Evolutionary conservation across 2,329 filamentous ascomycete species (phyloP).

Genomic region (Fusarium torreyae): DNA sequence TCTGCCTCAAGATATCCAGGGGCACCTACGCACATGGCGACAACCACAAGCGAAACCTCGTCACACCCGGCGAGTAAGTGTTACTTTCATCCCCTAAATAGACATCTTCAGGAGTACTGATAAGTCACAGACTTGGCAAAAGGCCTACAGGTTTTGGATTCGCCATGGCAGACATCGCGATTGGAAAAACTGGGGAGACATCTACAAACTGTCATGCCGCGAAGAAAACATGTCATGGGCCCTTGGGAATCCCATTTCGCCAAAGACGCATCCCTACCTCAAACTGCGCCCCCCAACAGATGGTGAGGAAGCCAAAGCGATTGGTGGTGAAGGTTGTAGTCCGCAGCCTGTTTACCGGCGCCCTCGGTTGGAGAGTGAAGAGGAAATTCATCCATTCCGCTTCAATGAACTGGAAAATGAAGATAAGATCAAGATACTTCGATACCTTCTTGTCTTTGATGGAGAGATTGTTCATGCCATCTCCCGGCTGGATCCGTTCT

Average conservation of each 20-base stretch:
- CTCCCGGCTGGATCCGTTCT: constrained; percentile 60
- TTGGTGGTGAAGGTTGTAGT: background rate
- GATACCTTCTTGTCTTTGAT: constrained; percentile 54
- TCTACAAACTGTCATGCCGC: constrained; percentile 36
- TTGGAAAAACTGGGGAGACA: background rate
- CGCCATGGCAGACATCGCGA: rapidly evolving
- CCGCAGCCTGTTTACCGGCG: background rate
- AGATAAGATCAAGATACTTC: constrained; percentile 57
- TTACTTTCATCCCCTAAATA: rapidly evolving
- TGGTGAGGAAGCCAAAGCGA: background rate
- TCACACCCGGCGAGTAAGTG: constrained; percentile 26
- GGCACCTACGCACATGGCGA: background rate
- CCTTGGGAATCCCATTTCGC: background rate
- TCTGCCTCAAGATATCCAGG: background rate
- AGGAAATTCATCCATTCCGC: constrained; percentile 43
- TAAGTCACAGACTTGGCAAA: constrained; percentile 27
- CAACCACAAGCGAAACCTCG: background rate
- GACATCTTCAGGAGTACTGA: background rate
- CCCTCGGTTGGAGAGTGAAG: background rate
- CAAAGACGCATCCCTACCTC: constrained; percentile 33
- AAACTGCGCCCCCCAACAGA: constrained; percentile 10
- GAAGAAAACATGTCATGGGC: constrained; percentile 44
- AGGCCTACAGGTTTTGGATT: background rate
- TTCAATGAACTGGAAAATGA: constrained; percentile 53
- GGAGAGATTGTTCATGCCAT: constrained; percentile 59